Conservation (phyloP, 495 filamentous ascomycete genomes). For the Neurospora discreta region DNA sequence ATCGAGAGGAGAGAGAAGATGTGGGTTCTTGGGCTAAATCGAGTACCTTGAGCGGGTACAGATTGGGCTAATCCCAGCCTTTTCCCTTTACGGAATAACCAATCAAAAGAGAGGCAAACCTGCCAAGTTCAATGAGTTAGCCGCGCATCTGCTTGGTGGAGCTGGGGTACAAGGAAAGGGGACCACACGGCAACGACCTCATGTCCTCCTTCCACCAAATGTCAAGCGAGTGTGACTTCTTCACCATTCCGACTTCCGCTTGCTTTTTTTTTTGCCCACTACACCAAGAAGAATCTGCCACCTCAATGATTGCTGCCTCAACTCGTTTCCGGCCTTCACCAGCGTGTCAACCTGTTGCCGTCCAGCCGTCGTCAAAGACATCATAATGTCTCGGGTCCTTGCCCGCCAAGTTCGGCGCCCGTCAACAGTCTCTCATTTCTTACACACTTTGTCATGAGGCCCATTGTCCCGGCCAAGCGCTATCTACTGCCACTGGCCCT, state of each 20-base stretch:
- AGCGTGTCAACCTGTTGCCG: background rate
- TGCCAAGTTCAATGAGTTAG: conserved; percentile 18
- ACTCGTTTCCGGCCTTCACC: background rate
- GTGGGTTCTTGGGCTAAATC: background rate
- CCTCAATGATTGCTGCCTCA: background rate
- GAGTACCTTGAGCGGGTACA: background rate
- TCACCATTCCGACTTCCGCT: background rate
- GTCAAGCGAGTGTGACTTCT: background rate
- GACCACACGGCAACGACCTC: background rate
- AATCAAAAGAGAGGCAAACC: background rate
- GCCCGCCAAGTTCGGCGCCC: background rate
- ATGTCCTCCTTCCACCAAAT: background rate
- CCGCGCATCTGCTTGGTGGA: conserved; percentile 12
- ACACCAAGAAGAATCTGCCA: background rate
- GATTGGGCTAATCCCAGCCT: background rate
- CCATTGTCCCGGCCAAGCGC: background rate
- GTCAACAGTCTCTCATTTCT: background rate
- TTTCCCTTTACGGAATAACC: background rate
- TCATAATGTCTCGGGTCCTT: background rate
- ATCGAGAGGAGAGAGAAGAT: background rate
- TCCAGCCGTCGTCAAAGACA: background rate
- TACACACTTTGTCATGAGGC: background rate
- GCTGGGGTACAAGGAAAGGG: background rate
- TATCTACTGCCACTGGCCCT: background rate
- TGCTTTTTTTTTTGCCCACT: background rate